phyloP scores from a whole-genome alignment of 164 flowering plant genomes.

The Piper betle region DNA sequence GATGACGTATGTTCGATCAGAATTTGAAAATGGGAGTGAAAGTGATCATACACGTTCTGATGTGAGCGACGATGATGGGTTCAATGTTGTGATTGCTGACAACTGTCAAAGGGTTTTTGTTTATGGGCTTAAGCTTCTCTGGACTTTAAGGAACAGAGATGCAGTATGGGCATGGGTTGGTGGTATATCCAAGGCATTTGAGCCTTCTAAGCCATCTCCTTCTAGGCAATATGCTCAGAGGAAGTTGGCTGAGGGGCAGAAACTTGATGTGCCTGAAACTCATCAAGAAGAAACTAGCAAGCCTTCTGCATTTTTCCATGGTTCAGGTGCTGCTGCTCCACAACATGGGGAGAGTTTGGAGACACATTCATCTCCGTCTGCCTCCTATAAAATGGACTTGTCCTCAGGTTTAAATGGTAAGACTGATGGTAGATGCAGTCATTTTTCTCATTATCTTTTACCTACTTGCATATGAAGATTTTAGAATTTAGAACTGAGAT shows the following conservation, averaged over 20 bases:
- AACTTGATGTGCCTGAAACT: conserved; percentile 23
- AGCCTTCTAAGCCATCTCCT: conserved; percentile 89
- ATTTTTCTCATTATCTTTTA: too few relatives aligned
- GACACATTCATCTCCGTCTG: conserved; percentile 19
- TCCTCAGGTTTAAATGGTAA: conserved; percentile 17
- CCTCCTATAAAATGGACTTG: conserved; percentile 13
- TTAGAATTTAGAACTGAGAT: too few relatives aligned
- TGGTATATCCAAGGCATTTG: conserved; percentile 89
- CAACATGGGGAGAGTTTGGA: conserved; percentile 25
- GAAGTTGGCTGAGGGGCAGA: conserved; percentile 57
- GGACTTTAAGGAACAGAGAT: conserved; percentile 94
- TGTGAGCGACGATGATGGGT: conserved; percentile 97
- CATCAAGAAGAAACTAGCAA: conserved; percentile 32
- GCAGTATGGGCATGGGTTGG: conserved; percentile 99
- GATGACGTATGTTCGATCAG: conserved; percentile 87
- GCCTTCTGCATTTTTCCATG: conserved; percentile 21
- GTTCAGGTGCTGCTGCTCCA: conserved; percentile 25
- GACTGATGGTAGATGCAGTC: conserved; percentile 33
- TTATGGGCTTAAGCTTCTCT: conserved; percentile 91
- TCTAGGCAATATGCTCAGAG: conserved; percentile 89
- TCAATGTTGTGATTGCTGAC: conserved; percentile 95
- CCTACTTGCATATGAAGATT: too few relatives aligned
- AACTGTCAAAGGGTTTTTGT: conserved; percentile 93
- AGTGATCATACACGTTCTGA: conserved; percentile 84
- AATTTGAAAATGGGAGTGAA: conserved; percentile 91